Evolutionary conservation across 164 flowering plant genomes (phyloP).

Genomic region (Euptelea pleiosperma): DNA sequence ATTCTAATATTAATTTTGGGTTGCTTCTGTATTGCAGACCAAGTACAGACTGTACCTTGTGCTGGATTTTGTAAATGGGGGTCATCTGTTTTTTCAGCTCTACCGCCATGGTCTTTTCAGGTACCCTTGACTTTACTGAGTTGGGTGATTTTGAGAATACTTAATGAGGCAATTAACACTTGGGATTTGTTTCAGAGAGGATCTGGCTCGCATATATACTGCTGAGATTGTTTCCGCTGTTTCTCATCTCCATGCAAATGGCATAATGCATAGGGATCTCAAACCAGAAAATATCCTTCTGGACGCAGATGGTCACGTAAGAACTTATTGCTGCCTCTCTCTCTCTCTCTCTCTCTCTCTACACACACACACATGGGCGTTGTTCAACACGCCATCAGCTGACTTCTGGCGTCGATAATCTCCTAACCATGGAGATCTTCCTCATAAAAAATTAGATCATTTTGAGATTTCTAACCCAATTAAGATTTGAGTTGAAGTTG

Average conservation of each 20-base stretch:
- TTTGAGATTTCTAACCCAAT: no score
- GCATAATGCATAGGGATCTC: slow-evolving; percentile 88
- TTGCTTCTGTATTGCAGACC: slow-evolving; percentile 44
- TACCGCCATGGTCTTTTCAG: slow-evolving; percentile 84
- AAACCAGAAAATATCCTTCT: slow-evolving; percentile 84
- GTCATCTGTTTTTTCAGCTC: slow-evolving; percentile 83
- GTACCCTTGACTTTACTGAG: slow-evolving; percentile 22
- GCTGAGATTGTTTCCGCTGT: slow-evolving; percentile 91
- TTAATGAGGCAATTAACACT: background rate
- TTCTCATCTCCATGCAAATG: slow-evolving; percentile 72
- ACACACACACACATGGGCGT: background rate
- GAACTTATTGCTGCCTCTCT: background rate
- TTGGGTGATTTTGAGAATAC: slow-evolving; percentile 2
- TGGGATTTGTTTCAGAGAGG: slow-evolving; percentile 52
- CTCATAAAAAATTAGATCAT: no score
- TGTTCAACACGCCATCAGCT: no score
- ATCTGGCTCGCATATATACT: slow-evolving; percentile 67
- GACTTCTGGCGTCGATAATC: no score
- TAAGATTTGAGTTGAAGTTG: no score
- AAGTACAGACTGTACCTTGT: slow-evolving; percentile 76
- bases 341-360: slow-evolving; percentile 4
- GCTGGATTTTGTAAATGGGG: slow-evolving; percentile 80
- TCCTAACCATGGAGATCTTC: no score
- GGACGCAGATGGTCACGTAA: slow-evolving; percentile 80
- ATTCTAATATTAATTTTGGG: background rate